Evolutionary conservation across 768 basidiomycete genomes (phyloP).

Genomic region (Naganishia randhawae): DNA sequence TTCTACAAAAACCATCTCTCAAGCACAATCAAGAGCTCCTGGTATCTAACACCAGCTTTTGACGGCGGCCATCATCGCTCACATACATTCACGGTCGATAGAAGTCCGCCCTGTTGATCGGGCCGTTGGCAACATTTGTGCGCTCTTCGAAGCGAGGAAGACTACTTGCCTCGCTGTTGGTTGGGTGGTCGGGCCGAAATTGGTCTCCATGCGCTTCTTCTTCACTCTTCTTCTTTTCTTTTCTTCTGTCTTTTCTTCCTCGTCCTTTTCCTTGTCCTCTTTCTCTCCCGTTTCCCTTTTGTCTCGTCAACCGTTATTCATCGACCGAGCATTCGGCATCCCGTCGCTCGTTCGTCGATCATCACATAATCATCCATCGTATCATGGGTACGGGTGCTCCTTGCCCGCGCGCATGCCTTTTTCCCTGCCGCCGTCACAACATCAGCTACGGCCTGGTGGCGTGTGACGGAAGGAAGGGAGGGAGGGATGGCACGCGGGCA

Average conservation of each 20-base stretch:
- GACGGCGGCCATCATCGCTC: too few species aligned
- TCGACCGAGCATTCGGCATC: too few species aligned
- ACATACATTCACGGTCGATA: too few species aligned
- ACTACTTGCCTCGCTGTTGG: too few species aligned
- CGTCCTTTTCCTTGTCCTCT: not conserved
- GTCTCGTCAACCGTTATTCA: too few species aligned
- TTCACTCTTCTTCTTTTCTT: constrained; percentile 10
- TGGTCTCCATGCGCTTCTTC: not conserved
- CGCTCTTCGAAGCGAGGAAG: too few species aligned
- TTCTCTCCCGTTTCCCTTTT: too few species aligned
- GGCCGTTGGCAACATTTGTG: too few species aligned
- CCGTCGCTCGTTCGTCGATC: constrained; percentile 4
- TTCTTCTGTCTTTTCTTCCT: not conserved
- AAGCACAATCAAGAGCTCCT: too few species aligned
- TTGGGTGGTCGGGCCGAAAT: not conserved
- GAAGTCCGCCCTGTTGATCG: too few species aligned
- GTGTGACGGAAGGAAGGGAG: not conserved
- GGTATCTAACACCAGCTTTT: too few species aligned
- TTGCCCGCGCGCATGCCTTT: not conserved
- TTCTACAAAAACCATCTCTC: too few species aligned
- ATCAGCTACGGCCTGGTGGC: not conserved
- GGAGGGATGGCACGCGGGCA: not conserved
- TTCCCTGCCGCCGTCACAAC: not conserved
- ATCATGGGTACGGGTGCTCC: constrained; percentile 34
- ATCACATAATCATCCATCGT: not conserved